A percentile compares a stretch with the other conserved stretches of the same genome.
Conservation (phyloP, 2,329 filamentous ascomycete genomes). For the Emericellopsis cladophorae region DNA sequence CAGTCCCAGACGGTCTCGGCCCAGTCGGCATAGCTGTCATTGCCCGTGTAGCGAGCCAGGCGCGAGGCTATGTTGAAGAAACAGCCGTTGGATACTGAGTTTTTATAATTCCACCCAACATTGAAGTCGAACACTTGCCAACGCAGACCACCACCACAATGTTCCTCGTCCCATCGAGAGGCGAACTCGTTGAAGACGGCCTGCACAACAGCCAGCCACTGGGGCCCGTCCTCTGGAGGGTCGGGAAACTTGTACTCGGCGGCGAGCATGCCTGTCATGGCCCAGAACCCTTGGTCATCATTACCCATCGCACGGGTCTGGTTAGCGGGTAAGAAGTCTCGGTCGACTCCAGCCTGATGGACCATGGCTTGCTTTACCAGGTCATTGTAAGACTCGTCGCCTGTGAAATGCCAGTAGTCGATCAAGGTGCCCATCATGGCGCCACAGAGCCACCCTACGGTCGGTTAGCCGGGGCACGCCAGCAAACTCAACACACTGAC, state of each 20-base stretch:
- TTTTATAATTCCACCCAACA: constrained; percentile 57
- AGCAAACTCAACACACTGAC: constrained; percentile 22
- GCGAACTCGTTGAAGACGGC: constrained; percentile 72
- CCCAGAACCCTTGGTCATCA: constrained; percentile 77
- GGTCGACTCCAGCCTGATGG: constrained; percentile 46
- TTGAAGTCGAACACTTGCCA: constrained; percentile 83
- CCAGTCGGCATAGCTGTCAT: constrained; percentile 67
- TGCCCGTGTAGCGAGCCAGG: constrained; percentile 66
- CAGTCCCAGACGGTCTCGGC: constrained; percentile 60
- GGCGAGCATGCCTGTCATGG: constrained; percentile 66
- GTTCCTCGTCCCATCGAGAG: constrained; percentile 50
- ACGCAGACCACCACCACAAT: constrained; percentile 61
- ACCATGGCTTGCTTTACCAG: constrained; percentile 44
- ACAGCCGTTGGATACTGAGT: constrained; percentile 55
- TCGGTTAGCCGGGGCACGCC: background rate
- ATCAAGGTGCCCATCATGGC: constrained; percentile 59
- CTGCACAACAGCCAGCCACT: constrained; percentile 66
- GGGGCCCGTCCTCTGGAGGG: constrained; percentile 46
- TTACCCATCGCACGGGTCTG: constrained; percentile 52
- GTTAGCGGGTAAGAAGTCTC: constrained; percentile 55
- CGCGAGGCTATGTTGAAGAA: constrained; percentile 60
- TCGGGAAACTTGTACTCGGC: constrained; percentile 66
- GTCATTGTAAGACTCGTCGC: constrained; percentile 51
- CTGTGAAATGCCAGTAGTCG: constrained; percentile 62
- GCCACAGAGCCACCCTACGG: constrained; percentile 55